Conservation (phyloP, 2,329 filamentous ascomycete species). For the Rhytidhysteron rufulum region DNA sequence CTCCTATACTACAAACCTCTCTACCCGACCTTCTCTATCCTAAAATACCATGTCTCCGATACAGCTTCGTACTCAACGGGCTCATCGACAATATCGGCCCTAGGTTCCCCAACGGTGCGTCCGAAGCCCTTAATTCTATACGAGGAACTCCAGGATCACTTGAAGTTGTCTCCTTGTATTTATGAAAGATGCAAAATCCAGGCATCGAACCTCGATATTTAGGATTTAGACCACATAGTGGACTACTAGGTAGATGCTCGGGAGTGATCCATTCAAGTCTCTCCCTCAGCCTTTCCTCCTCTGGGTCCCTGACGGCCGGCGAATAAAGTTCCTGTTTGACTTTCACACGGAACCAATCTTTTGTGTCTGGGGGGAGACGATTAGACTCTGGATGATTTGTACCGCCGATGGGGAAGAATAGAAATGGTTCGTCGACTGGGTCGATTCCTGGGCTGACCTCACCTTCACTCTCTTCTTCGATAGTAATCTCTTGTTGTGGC, state of each 20-base stretch:
- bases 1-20: no score
- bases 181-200: conserved; percentile 43
- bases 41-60: no score
- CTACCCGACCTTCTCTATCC: no score
- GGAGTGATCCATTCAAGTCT: conserved; percentile 40
- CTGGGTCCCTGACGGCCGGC: not conserved
- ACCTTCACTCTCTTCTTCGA: conserved; percentile 1
- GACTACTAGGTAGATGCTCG: conserved; percentile 43
- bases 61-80: no score
- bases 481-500: conserved; percentile 20
- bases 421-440: conserved; percentile 21
- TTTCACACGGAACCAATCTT: conserved; percentile 8
- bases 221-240: conserved; percentile 40
- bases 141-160: no score
- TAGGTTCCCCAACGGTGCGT: no score
- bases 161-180: conserved; percentile 20
- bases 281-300: not conserved
- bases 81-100: no score
- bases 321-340: not conserved
- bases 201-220: conserved; percentile 36
- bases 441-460: conserved; percentile 6
- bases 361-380: not conserved
- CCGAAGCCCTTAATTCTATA: no score
- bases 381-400: not conserved
- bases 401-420: no score